phyloP scores from a whole-genome alignment of 345 rosid species.

The Eucalyptus marginata region DNA sequence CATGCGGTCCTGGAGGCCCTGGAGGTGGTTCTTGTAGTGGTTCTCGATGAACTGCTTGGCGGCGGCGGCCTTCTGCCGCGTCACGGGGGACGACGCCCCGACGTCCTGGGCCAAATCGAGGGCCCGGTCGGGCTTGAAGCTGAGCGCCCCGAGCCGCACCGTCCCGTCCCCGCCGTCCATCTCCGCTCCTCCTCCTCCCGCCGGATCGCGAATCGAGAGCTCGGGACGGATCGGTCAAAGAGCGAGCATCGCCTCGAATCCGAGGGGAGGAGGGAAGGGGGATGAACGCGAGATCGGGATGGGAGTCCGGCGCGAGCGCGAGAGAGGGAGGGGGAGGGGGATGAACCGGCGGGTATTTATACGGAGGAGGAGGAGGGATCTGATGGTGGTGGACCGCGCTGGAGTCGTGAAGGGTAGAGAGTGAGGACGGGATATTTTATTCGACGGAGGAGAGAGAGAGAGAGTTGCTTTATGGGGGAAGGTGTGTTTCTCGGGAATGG shows the following conservation, averaged over 20 bases:
- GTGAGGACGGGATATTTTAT: neutral
- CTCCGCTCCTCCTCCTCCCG: neutral
- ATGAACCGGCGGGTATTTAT: neutral
- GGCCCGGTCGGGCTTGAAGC: slow-evolving; percentile 49
- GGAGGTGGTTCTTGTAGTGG: slow-evolving; percentile 86
- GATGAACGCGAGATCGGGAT: neutral
- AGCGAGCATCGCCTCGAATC: neutral
- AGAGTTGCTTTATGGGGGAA: neutral
- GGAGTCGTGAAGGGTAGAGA: neutral
- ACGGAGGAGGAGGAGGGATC: neutral
- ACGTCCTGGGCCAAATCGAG: slow-evolving; percentile 33
- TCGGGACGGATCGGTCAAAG: neutral
- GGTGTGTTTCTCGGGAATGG: slow-evolving; percentile 12
- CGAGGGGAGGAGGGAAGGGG: neutral
- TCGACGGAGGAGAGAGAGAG: neutral
- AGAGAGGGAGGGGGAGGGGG: neutral
- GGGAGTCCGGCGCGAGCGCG: neutral
- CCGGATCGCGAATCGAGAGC: neutral
- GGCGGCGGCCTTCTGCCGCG: slow-evolving; percentile 94
- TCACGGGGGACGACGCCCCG: slow-evolving; percentile 89
- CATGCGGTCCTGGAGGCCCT: slow-evolving; percentile 89
- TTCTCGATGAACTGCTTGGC: slow-evolving; percentile 98
- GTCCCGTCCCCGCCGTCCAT: slow-evolving; percentile 94
- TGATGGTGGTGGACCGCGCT: neutral
- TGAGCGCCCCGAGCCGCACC: slow-evolving; percentile 53